phyloP scores from a whole-genome alignment of 2,329 filamentous ascomycete genomes.

The Tolypocladium endophyticum region DNA sequence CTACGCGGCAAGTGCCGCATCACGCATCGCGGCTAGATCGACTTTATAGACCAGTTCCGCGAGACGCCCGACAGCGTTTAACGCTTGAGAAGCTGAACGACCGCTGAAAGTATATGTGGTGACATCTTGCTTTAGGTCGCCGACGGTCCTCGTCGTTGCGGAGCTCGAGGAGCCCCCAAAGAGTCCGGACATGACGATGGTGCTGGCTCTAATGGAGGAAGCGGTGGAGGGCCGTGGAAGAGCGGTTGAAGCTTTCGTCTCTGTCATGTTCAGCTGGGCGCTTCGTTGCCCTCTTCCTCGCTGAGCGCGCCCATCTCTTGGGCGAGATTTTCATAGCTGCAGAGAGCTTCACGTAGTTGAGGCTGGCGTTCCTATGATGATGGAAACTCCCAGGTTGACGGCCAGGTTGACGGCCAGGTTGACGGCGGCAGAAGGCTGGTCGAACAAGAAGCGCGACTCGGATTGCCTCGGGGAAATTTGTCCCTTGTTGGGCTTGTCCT shows the following conservation, averaged over 20 bases:
- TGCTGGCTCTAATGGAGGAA: constrained; percentile 3
- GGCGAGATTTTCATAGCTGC: not conserved
- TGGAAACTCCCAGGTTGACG: too few species aligned
- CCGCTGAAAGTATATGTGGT: too few species aligned
- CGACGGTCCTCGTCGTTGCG: constrained; percentile 60
- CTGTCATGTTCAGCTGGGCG: not conserved
- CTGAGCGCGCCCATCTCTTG: not conserved
- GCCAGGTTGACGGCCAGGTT: too few species aligned
- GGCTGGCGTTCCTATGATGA: not conserved
- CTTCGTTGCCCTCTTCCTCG: not conserved
- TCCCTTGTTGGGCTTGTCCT: too few species aligned
- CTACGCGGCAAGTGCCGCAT: too few species aligned
- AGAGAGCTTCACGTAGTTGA: not conserved
- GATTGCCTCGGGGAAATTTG: constrained; percentile 13
- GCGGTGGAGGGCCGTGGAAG: not conserved
- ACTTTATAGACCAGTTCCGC: too few species aligned
- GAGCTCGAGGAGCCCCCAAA: constrained; percentile 45
- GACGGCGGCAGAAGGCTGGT: constrained; percentile 4
- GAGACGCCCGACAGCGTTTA: too few species aligned
- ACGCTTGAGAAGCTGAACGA: too few species aligned
- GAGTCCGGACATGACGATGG: constrained; percentile 49
- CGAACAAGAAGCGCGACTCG: constrained; percentile 9
- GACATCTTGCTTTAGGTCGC: constrained; percentile 85
- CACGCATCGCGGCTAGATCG: too few species aligned
- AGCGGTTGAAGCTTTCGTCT: not conserved